phyloP scores from a whole-genome alignment of 331 rosid genomes.

The Malus hybrid region DNA sequence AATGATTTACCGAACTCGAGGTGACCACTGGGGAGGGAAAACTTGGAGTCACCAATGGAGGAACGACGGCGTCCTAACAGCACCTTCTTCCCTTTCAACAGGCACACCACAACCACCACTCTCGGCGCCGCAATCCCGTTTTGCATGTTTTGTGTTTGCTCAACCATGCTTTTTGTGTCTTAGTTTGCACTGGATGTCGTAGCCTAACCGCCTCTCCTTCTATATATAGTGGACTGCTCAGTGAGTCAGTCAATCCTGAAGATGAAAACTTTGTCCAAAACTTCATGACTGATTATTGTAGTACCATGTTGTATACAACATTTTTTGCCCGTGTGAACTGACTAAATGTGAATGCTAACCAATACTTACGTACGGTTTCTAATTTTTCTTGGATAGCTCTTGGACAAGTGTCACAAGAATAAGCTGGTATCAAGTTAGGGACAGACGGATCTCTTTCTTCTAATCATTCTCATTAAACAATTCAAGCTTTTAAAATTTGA shows the following conservation, averaged over 20 bases:
- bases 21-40: conserved; percentile 20
- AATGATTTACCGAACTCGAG: conserved; percentile 18
- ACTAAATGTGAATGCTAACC: too few relatives aligned
- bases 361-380: too few relatives aligned
- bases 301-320: not conserved
- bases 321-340: not conserved
- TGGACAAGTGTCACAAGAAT: too few relatives aligned
- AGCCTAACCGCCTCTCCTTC: not conserved
- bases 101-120: conserved; percentile 15
- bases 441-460: too few relatives aligned
- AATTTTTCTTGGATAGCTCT: too few relatives aligned
- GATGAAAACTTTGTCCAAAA: not conserved
- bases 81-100: conserved; percentile 11
- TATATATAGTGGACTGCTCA: not conserved
- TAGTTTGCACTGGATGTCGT: not conserved
- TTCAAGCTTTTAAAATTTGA: too few relatives aligned
- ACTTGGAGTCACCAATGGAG: conserved; percentile 18
- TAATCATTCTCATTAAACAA: too few relatives aligned
- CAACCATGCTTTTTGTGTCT: not conserved
- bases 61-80: conserved; percentile 23
- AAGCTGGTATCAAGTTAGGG: too few relatives aligned
- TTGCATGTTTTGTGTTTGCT: not conserved
- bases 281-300: not conserved
- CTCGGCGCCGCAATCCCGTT: not conserved
- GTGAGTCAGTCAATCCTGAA: not conserved